These are phyloP conservation scores for Cryoendolithus antarcticus DNA, from an alignment of 2,329 filamentous ascomycete genomes.

Conservation along the genomic window DNA sequence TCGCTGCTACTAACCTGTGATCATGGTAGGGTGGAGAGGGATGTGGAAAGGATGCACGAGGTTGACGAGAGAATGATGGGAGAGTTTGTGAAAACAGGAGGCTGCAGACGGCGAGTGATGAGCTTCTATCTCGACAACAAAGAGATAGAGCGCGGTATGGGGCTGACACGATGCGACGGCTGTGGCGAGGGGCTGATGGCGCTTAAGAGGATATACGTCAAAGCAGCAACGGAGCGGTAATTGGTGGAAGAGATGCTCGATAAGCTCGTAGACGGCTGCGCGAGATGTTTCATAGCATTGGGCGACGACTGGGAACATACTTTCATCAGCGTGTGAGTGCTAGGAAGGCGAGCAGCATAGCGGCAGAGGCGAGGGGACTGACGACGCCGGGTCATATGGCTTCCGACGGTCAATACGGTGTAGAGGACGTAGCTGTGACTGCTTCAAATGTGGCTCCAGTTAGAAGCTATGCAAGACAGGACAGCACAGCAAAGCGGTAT, in stretches of 20 bases:
- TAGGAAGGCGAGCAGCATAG: neutral
- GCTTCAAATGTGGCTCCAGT: slow-evolving; percentile 2
- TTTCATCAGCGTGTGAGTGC: no score
- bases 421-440: neutral
- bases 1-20: no score
- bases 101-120: slow-evolving; percentile 3
- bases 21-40: slow-evolving; percentile 2
- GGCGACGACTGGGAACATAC: neutral
- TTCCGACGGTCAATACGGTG: slow-evolving; percentile 1
- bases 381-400: neutral
- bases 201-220: slow-evolving; percentile 2
- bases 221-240: slow-evolving; percentile 2
- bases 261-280: slow-evolving; percentile 1
- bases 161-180: slow-evolving; percentile 4
- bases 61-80: slow-evolving; percentile 5
- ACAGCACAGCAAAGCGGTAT: neutral
- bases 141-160: slow-evolving; percentile 1
- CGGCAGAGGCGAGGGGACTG: neutral
- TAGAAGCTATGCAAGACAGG: slow-evolving; percentile 1
- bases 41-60: neutral
- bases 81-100: slow-evolving; percentile 5
- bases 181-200: slow-evolving; percentile 5
- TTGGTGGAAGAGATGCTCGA: slow-evolving; percentile 2
- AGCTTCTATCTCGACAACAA: slow-evolving; percentile 6
- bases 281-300: slow-evolving; percentile 1